phyloP scores from a whole-genome alignment of 768 basidiomycete genomes.

The Hortiboletus flavorubellus region DNA sequence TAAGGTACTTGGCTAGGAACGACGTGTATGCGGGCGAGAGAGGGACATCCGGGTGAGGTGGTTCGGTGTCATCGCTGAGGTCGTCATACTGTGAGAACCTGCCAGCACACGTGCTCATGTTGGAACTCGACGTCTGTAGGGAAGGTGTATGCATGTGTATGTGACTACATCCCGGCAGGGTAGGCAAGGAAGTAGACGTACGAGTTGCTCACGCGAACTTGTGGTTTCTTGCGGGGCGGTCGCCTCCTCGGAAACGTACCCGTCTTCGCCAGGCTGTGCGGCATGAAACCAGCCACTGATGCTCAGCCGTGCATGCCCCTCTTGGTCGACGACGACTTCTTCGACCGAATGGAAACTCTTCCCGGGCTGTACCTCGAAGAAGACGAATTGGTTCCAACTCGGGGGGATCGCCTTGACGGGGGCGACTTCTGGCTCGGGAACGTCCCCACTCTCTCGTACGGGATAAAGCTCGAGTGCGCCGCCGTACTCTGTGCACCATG shows the following conservation, averaged over 20 bases:
- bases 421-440: conserved; percentile 60
- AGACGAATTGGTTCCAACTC: conserved; percentile 86
- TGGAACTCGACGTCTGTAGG: conserved; percentile 58
- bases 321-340: conserved; percentile 83
- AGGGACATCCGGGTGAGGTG: conserved; percentile 8
- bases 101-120: conserved; percentile 23
- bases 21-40: too few relatives aligned
- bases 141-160: conserved; percentile 4
- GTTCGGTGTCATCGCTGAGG: conserved; percentile 32
- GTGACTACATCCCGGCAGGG: conserved; percentile 1
- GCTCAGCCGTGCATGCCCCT: conserved; percentile 73
- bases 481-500: conserved; percentile 89
- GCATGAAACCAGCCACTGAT: conserved; percentile 98
- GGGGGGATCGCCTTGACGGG: conserved; percentile 71
- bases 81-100: conserved; percentile 54
- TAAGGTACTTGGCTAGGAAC: too few relatives aligned
- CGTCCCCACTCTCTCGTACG: conserved; percentile 51
- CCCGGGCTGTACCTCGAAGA: conserved; percentile 93
- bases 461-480: conserved; percentile 95
- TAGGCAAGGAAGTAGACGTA: conserved; percentile 41
- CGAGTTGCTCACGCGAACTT: conserved; percentile 92
- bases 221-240: conserved; percentile 61
- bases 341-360: conserved; percentile 95
- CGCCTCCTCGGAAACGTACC: conserved; percentile 56
- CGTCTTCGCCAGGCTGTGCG: conserved; percentile 87